These are phyloP conservation scores for Talaromyces nanjingensis DNA, from an alignment of 495 filamentous ascomycete genomes.

Conservation along the genomic window DNA sequence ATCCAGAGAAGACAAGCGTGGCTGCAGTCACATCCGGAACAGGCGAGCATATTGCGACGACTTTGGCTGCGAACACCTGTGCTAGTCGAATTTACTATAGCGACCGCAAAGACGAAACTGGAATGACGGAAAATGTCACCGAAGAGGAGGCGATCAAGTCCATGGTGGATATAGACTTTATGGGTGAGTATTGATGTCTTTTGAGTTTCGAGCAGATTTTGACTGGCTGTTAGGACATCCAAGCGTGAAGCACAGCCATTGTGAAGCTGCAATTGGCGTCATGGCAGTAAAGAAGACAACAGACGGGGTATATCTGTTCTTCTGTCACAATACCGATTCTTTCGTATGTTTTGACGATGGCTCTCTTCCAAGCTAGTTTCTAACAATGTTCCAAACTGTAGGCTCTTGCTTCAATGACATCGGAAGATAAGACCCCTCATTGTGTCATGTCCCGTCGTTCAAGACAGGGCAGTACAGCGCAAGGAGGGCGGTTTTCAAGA, in stretches of 20 bases:
- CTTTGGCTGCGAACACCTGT: constrained; percentile 72
- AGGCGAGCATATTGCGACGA: constrained; percentile 95
- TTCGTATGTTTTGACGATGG: constrained; percentile 45
- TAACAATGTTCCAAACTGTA: constrained; percentile 18
- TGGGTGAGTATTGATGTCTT: constrained; percentile 38
- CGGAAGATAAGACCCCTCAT: constrained; percentile 58
- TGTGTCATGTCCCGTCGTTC: constrained; percentile 76
- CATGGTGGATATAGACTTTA: constrained; percentile 75
- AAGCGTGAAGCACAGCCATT: constrained; percentile 63
- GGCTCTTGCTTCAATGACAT: constrained; percentile 81
- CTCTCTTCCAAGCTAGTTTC: not conserved
- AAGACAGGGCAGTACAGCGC: constrained; percentile 29
- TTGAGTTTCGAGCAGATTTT: not conserved
- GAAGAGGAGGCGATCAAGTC: constrained; percentile 66
- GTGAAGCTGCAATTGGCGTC: constrained; percentile 72
- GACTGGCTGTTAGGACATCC: constrained; percentile 52
- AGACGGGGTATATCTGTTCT: constrained; percentile 68
- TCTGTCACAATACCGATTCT: constrained; percentile 88
- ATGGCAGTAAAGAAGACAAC: constrained; percentile 73
- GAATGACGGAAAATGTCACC: constrained; percentile 51
- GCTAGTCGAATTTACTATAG: constrained; percentile 67
- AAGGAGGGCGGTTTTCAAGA: constrained; percentile 31
- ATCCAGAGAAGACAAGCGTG: constrained; percentile 54
- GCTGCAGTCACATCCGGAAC: constrained; percentile 86
- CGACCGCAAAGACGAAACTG: constrained; percentile 49